Base-by-base conservation (phyloP, 2,329 filamentous ascomycete genomes). In the Aspergillus flavus region DNA sequence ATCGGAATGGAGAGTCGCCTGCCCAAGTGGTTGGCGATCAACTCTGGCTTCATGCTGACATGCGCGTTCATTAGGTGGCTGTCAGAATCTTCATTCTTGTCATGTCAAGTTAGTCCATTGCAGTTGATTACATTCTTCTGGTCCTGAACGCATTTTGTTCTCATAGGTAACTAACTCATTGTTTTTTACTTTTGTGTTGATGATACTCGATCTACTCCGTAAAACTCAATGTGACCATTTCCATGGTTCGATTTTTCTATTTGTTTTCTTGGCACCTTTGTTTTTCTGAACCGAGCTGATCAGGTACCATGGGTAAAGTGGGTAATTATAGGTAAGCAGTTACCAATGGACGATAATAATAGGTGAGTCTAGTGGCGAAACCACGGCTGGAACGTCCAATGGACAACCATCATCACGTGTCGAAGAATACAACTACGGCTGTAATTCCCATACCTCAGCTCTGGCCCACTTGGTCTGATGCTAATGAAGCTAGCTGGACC, bases 1-100 rank as follows among this genome's bases (percentile, higher is more conserved):
- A 36, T 30, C 32, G 62, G 41, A 57, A 46, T 61, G 23, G 11
- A 53, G 26, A 43, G 36, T 53, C 30, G 52, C 39, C 52, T 32
- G 23, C 26, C 21, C 26, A 41, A n/a, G 16, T 41, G 39, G n/a
- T 45, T 28, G 52, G 53, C 45, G 54, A 56, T 57, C 57, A 36
- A 36, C 41, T 28, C 52, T 54, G 32, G 32, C 32, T 32, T 36
- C 32, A 16, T 54, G 14, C 11, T 55, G 52, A 55, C 52, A 55
- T 55, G 32, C 21, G n/a, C 26, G n/a, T 23, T 21, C 9, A 55
- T 55, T 36, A 36, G 26, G 52, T 39, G n/a, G 21, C 52, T 55
- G 30, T 36, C 52, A 39, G 6, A 23, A 23, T 55, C n/a, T n/a
- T 32, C 52, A 16, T 55, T 39, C 21, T 39, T 19, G n/a, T n/a